These are phyloP conservation scores for Penicillium antarcticum DNA, from an alignment of 495 filamentous ascomycete genomes.

Conservation along the genomic window DNA sequence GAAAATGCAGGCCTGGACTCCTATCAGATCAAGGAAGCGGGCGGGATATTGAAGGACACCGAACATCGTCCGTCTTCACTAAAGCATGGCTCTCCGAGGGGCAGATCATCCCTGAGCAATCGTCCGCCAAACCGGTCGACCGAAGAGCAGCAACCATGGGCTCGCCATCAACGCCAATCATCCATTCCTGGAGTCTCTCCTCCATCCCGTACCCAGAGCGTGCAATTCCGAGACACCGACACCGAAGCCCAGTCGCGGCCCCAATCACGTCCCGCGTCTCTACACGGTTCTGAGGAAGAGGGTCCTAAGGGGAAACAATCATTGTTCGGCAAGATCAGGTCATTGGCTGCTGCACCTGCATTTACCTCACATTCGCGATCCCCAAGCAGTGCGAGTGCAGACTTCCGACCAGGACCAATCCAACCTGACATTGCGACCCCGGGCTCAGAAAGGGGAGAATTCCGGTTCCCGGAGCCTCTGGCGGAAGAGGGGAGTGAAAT, in stretches of 20 bases:
- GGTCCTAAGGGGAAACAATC: constrained; percentile 55
- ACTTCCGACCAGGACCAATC: constrained; percentile 21
- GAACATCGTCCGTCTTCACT: constrained; percentile 21
- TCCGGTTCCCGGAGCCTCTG: constrained; percentile 50
- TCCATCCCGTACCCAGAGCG: constrained; percentile 52
- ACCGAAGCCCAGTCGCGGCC: constrained; percentile 48
- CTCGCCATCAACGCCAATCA: constrained; percentile 22
- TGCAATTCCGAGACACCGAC: constrained; percentile 61
- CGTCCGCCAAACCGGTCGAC: constrained; percentile 28
- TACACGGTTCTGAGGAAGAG: constrained; percentile 49
- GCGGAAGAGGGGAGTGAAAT: constrained; percentile 66
- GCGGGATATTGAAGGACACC: constrained; percentile 8
- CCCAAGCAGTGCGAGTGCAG: constrained; percentile 38
- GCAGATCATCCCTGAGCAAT: constrained; percentile 23
- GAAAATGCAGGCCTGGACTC: constrained; percentile 3
- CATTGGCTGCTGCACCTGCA: constrained; percentile 44
- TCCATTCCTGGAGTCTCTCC: constrained; percentile 36
- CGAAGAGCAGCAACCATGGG: constrained; percentile 19
- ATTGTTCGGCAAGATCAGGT: constrained; percentile 66
- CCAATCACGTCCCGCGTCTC: constrained; percentile 54
- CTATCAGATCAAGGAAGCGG: constrained; percentile 1
- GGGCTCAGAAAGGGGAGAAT: constrained; percentile 49
- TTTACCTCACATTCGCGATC: constrained; percentile 43
- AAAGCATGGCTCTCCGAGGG: constrained; percentile 17
- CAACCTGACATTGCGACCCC: constrained; percentile 33